Conservation (phyloP, 768 basidiomycete species). For the Pisolithus microcarpus region DNA sequence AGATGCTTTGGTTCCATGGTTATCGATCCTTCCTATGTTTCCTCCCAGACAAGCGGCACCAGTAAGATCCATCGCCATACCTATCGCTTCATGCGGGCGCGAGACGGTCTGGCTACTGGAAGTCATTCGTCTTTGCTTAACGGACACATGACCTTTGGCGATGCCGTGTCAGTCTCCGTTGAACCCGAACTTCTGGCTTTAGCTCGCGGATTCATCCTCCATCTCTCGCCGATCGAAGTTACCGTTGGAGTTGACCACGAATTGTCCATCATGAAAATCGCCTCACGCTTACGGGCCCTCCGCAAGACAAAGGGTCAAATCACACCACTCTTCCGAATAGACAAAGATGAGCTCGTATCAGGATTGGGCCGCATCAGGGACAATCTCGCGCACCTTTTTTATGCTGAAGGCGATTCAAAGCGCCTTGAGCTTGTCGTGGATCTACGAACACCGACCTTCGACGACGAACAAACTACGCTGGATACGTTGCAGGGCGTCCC, state of each 20-base stretch:
- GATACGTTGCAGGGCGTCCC: conserved; percentile 14
- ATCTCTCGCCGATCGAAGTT: conserved; percentile 56
- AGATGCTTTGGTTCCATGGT: conserved; percentile 82
- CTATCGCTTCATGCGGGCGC: conserved; percentile 57
- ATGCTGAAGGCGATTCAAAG: conserved; percentile 61
- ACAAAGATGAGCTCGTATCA: conserved; percentile 85
- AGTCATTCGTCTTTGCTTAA: conserved; percentile 46
- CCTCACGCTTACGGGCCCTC: conserved; percentile 30
- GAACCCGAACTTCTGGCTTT: conserved; percentile 83
- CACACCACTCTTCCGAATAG: conserved; percentile 64
- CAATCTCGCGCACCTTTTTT: conserved; percentile 87
- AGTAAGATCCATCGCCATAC: conserved; percentile 72
- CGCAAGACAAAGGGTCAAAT: conserved; percentile 10
- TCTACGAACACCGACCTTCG: conserved; percentile 61
- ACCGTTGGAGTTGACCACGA: conserved; percentile 79
- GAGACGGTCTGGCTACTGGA: conserved; percentile 4
- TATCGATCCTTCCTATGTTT: conserved; percentile 40
- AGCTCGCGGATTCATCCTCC: conserved; percentile 74
- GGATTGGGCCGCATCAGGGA: conserved; percentile 87
- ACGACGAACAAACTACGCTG: conserved; percentile 20
- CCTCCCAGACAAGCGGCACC: conserved; percentile 16
- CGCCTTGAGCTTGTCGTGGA: conserved; percentile 81
- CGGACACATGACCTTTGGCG: conserved; percentile 72
- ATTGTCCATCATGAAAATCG: conserved; percentile 45
- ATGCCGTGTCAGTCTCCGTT: conserved; percentile 81